Percentiles rank a stretch among this genome's conserved stretches.
phyloP scores from a whole-genome alignment of 2,329 filamentous ascomycete genomes.

The Fusarium sp. region DNA sequence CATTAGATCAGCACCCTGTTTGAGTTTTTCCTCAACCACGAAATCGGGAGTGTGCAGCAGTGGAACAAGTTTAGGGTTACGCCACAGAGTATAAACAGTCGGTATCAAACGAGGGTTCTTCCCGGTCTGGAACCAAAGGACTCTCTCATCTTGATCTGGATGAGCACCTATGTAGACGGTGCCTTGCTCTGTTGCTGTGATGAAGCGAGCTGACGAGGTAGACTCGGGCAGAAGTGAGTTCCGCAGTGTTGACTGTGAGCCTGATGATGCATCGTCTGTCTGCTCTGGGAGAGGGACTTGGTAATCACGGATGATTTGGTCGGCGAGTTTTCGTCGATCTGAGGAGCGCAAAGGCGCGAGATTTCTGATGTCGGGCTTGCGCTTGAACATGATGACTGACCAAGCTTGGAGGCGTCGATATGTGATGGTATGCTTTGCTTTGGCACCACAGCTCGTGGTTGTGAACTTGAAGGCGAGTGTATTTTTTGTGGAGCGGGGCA shows the following conservation, averaged over 20 bases:
- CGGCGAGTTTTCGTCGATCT: conserved; percentile 43
- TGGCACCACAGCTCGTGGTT: not conserved
- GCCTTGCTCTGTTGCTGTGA: conserved; percentile 37
- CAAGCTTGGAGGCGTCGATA: not conserved
- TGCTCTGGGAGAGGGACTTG: conserved; percentile 33
- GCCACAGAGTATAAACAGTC: conserved; percentile 45
- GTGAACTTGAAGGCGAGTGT: not conserved
- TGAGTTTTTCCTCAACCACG: conserved; percentile 44
- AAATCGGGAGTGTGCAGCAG: conserved; percentile 44
- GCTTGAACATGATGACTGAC: conserved; percentile 39
- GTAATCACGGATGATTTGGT: conserved; percentile 46
- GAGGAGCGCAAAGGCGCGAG: conserved; percentile 43
- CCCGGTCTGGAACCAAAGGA: conserved; percentile 45
- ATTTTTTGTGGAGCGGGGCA: conserved; percentile 28
- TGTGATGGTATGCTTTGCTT: not conserved
- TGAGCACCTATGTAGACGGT: conserved; percentile 42
- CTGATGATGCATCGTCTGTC: conserved; percentile 34
- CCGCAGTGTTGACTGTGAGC: conserved; percentile 32
- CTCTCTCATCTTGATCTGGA: conserved; percentile 38
- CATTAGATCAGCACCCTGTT: conserved; percentile 43
- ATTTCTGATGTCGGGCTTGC: conserved; percentile 45
- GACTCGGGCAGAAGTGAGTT: conserved; percentile 44
- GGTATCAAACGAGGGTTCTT: conserved; percentile 44
- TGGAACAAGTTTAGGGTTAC: conserved; percentile 40
- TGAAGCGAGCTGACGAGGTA: conserved; percentile 43